Base-by-base conservation (phyloP, 805 yeast genomes). In the Candida parachauliodes region DNA sequence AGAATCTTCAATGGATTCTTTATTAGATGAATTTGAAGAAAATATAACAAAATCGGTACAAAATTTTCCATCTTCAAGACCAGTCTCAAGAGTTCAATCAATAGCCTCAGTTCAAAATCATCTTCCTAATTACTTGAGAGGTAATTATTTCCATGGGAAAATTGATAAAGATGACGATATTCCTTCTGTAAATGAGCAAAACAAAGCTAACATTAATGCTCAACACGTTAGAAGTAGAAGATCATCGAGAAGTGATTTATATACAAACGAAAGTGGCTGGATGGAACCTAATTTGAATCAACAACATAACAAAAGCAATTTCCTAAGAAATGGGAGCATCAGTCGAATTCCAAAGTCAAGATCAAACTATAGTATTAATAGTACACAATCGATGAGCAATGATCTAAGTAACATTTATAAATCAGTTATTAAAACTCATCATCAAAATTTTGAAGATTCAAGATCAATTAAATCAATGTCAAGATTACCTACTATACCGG, bases 211-310 rank as follows among this genome's bases (percentile, higher is more conserved):
- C n/a, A 24, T 11, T 24, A 8, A 6, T 8, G 12, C 17, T n/a
- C 11, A 31, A 12, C 4, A 11, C 17, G 34, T 21, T 10, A 49
- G 60, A 19, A 65, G 71, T 3, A 42, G 70, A 17, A 47, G 65
- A 36, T 65, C 71, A 5, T 62, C 72, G 5, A 49, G 57, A 28
- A 65, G 71, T 47, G 72, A 68, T 22, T 48, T 69, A 28, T 67
- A 72, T 46, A 52, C 60, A 2, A 55, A 69, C 10, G 76, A 70
- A 29, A 61, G 70, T 14, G 69, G 65, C 39, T 75, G 80, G 79
- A 73, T 74, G 78, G 79, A 74, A 37, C 72, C 77, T 3, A 42
- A 35, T 28, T 29, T 26, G 15, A 7, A 19, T 11, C 36, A 24
- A 14, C 21, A 18, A 11, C n/a, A n/a, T n/a, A n/a, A n/a, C n/a